phyloP scores from a whole-genome alignment of 1,139 yeast genomes.

The Hansenula sp. region DNA sequence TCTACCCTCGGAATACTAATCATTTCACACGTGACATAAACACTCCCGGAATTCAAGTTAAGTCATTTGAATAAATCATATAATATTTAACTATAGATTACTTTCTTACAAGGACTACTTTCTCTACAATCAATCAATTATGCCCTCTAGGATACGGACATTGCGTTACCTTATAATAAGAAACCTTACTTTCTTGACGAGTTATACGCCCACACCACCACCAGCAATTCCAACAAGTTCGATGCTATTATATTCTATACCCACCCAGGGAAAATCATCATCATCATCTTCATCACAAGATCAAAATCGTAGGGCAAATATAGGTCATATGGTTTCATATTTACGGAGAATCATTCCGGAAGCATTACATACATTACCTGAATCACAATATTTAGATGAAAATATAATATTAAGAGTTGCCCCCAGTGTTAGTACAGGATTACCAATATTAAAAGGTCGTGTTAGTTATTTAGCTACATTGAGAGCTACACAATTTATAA shows the following conservation, averaged over 20 bases:
- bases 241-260: neutral
- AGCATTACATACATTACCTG: conserved; percentile 49
- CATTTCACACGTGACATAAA: too few species aligned
- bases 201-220: neutral
- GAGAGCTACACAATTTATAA: conserved; percentile 46
- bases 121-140: too few species aligned
- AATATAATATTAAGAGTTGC: conserved; percentile 56
- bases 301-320: conserved; percentile 43
- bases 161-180: neutral
- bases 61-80: too few species aligned
- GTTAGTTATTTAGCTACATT: conserved; percentile 48
- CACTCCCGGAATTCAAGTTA: too few species aligned
- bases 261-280: neutral
- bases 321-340: conserved; percentile 54
- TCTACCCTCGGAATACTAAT: too few species aligned
- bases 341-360: conserved; percentile 53
- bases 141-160: too few species aligned
- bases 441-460: conserved; percentile 61
- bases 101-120: too few species aligned
- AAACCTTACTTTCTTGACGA: neutral
- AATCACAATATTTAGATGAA: conserved; percentile 37
- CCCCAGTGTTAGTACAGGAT: conserved; percentile 51
- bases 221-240: neutral
- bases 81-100: too few species aligned
- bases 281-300: conserved; percentile 3